Conservation (phyloP, 2,329 filamentous ascomycete genomes). For the Calonectria pseudoreteaudii region DNA sequence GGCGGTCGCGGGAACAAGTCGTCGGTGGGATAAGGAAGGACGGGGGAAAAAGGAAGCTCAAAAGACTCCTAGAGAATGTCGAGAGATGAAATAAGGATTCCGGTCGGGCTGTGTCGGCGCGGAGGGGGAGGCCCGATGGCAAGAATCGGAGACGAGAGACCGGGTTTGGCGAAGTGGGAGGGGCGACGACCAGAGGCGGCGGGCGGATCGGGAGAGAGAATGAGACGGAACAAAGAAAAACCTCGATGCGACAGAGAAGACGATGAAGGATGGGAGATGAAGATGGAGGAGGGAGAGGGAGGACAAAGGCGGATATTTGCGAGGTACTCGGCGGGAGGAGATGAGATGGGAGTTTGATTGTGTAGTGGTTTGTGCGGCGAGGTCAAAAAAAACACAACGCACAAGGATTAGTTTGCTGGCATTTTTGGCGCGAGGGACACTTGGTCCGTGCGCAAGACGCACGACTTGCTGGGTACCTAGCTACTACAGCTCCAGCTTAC, state of each 20-base stretch:
- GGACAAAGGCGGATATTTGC: conserved; percentile 12
- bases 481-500: neutral
- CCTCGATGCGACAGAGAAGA: conserved; percentile 22
- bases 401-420: conserved; percentile 18
- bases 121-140: conserved; percentile 31
- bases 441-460: conserved; percentile 23
- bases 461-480: neutral
- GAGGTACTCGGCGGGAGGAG: conserved; percentile 16
- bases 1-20: conserved; percentile 30
- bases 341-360: conserved; percentile 30
- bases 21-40: conserved; percentile 14
- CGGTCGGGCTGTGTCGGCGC: conserved; percentile 24
- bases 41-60: conserved; percentile 22
- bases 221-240: conserved; percentile 25
- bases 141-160: conserved; percentile 32
- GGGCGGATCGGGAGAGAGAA: conserved; percentile 23
- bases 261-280: conserved; percentile 22
- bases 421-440: conserved; percentile 7
- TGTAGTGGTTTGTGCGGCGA: conserved; percentile 26
- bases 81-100: conserved; percentile 31
- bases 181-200: conserved; percentile 37
- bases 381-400: conserved; percentile 27
- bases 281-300: conserved; percentile 20
- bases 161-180: conserved; percentile 31
- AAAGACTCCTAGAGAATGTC: conserved; percentile 10